Evolutionary conservation across 495 filamentous ascomycete genomes (phyloP).

Genomic region (Thermochaetoides thermophila): DNA sequence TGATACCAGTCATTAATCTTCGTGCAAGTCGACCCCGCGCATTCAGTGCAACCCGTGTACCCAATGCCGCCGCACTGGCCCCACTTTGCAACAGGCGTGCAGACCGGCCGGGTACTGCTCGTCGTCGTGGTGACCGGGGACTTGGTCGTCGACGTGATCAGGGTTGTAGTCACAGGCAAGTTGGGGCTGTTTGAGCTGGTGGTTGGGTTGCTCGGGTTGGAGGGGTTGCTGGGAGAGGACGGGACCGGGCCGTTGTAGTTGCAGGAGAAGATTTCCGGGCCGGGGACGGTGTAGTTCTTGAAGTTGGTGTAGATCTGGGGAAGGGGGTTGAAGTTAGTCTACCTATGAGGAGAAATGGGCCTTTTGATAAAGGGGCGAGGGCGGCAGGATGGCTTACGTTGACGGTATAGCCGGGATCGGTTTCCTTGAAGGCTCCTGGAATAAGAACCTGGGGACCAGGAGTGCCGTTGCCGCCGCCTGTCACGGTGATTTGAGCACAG

Average conservation of each 20-base stretch:
- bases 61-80: conserved; percentile 26
- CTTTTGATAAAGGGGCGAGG: neutral
- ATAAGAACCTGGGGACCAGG: conserved; percentile 36
- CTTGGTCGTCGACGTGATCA: conserved; percentile 3
- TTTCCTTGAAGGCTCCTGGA: conserved; percentile 39
- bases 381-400: conserved; percentile 12
- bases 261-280: conserved; percentile 15
- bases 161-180: conserved; percentile 4
- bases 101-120: neutral
- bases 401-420: conserved; percentile 40
- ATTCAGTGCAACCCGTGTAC: conserved; percentile 17
- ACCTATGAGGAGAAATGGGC: neutral
- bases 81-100: too few relatives aligned
- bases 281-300: conserved; percentile 18
- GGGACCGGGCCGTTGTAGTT: conserved; percentile 1
- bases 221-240: conserved; percentile 1
- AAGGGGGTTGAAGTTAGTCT: neutral
- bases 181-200: too few relatives aligned
- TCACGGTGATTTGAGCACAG: conserved; percentile 46
- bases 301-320: conserved; percentile 18
- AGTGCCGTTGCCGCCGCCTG: conserved; percentile 33
- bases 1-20: conserved; percentile 15
- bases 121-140: neutral
- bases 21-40: conserved; percentile 16
- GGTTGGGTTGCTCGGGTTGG: neutral